A percentile compares a stretch with the other conserved stretches of the same genome.
These are phyloP conservation scores for Oenanthe sinensis DNA, from an alignment of 129 eudicot species.

Conservation along the genomic window DNA sequence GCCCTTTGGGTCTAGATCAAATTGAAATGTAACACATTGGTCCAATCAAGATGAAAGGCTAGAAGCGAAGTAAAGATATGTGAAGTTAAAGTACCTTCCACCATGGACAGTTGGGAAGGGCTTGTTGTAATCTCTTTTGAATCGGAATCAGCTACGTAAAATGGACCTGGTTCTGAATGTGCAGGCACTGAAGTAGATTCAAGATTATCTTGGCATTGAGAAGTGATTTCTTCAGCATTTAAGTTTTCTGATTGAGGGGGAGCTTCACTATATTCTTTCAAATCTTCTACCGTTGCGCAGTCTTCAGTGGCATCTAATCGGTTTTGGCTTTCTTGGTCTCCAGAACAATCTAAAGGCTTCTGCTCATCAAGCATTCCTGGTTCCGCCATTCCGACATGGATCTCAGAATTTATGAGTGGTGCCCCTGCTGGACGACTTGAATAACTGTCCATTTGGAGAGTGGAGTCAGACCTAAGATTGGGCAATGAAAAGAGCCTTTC, in stretches of 20 bases:
- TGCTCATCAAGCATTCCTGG: slow-evolving; percentile 18
- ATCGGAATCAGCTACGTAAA: slow-evolving; percentile 7
- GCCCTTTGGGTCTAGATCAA: not conserved
- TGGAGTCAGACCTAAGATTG: slow-evolving; percentile 31
- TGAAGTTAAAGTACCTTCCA: slow-evolving; percentile 28
- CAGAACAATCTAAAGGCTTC: slow-evolving; percentile 9
- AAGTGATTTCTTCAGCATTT: slow-evolving; percentile 10
- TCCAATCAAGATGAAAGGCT: not conserved
- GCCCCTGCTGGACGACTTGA: slow-evolving; percentile 11
- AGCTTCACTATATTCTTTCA: slow-evolving; percentile 15
- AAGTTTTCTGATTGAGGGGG: slow-evolving; percentile 12
- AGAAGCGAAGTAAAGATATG: not conserved
- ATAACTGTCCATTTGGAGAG: slow-evolving; percentile 26
- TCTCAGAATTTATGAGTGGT: slow-evolving; percentile 7
- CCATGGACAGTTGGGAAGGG: not conserved
- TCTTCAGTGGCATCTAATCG: slow-evolving; percentile 9
- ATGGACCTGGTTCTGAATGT: slow-evolving; percentile 13
- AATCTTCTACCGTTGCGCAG: slow-evolving; percentile 12
- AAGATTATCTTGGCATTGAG: slow-evolving; percentile 12
- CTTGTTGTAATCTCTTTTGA: slow-evolving; percentile 18
- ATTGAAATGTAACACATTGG: not conserved
- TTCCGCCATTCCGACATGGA: not conserved
- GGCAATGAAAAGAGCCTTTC: slow-evolving; percentile 66
- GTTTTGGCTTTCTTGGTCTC: slow-evolving; percentile 22
- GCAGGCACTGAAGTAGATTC: slow-evolving; percentile 1